phyloP scores from a whole-genome alignment of 129 eudicot species.

The Heracleum sosnowskyi region DNA sequence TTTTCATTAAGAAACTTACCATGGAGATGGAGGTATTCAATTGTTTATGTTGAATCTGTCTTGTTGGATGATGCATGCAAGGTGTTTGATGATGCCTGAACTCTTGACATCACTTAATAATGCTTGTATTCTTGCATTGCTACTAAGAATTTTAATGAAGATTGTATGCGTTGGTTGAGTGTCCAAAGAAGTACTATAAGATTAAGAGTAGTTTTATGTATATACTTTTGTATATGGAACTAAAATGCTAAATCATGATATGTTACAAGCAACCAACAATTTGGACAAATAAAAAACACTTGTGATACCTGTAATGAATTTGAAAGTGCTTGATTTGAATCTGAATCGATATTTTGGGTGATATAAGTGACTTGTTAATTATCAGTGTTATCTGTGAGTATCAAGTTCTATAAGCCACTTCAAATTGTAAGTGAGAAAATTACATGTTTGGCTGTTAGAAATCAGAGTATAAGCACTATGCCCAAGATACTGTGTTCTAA shows the following conservation, averaged over 20 bases:
- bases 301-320: not conserved
- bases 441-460: conserved; percentile 14
- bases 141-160: not conserved
- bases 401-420: conserved; percentile 23
- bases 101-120: not conserved
- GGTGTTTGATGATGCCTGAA: not conserved
- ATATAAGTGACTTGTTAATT: conserved; percentile 19
- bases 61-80: not conserved
- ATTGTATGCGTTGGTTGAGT: not conserved
- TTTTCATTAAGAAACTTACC: not conserved
- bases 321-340: not conserved
- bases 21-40: not conserved
- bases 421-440: conserved; percentile 5
- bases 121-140: not conserved
- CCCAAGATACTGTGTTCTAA: conserved; percentile 46
- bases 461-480: conserved; percentile 20
- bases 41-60: not conserved
- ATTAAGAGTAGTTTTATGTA: not conserved
- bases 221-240: not conserved
- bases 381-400: conserved; percentile 50
- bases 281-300: no score
- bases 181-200: not conserved
- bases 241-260: not conserved
- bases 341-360: not conserved
- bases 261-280: not conserved